A percentile compares a stretch with the other conserved stretches of the same genome.
These are phyloP conservation scores for Ophiostoma piceae DNA, from an alignment of 2,329 filamentous ascomycete genomes.

Conservation along the genomic window DNA sequence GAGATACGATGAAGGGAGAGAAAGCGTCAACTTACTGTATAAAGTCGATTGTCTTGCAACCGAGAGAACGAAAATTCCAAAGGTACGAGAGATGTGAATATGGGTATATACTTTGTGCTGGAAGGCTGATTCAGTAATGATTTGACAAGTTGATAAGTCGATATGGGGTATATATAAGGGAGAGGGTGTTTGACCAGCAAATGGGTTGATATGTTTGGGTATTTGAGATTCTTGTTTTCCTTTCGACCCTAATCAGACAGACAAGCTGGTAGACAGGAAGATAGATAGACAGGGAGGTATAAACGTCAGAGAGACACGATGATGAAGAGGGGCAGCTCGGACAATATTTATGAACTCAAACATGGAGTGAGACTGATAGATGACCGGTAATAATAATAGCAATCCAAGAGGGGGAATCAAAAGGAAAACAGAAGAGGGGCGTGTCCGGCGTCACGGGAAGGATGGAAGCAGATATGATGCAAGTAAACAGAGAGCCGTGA, in stretches of 20 bases:
- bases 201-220: neutral
- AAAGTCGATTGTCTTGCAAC: neutral
- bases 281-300: neutral
- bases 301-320: neutral
- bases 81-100: neutral
- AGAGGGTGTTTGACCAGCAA: neutral
- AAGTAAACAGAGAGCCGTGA: neutral
- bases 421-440: neutral
- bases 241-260: neutral
- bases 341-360: neutral
- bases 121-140: too few species aligned
- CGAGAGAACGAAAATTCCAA: neutral
- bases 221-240: neutral
- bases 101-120: neutral
- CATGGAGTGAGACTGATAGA: neutral
- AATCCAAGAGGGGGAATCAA: neutral
- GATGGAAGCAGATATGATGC: constrained; percentile 6
- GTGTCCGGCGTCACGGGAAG: constrained; percentile 14
- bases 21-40: neutral
- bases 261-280: too few species aligned
- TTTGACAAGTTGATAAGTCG: neutral
- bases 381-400: neutral
- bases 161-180: neutral
- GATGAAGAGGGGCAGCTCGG: neutral
- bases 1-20: too few species aligned